These are phyloP conservation scores for Penicillium sp. DNA, from an alignment of 2,329 filamentous ascomycete species.

Conservation along the genomic window DNA sequence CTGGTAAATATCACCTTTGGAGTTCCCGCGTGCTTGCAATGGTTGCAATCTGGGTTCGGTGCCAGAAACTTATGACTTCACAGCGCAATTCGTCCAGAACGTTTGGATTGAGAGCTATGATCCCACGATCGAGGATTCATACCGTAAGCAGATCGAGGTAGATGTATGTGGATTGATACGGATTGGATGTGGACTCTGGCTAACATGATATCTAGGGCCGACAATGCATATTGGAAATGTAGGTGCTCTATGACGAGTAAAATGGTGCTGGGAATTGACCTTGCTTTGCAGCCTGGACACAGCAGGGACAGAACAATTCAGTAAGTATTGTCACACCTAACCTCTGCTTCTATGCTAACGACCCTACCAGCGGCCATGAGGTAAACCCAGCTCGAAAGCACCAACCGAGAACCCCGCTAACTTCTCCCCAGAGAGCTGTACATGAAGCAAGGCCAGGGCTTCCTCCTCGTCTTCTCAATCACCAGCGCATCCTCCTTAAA, in stretches of 20 bases:
- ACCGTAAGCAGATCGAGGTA: slow-evolving; percentile 81
- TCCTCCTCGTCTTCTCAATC: slow-evolving; percentile 88
- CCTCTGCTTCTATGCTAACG: slow-evolving; percentile 16
- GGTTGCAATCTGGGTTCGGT: not conserved
- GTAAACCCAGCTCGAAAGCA: slow-evolving; percentile 35
- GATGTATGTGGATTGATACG: slow-evolving; percentile 60
- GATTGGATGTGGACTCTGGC: not conserved
- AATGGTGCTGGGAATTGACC: not conserved
- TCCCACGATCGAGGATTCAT: slow-evolving; percentile 83
- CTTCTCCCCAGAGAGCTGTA: slow-evolving; percentile 62
- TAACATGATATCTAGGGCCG: slow-evolving; percentile 58
- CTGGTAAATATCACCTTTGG: slow-evolving; percentile 53
- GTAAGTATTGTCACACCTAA: slow-evolving; percentile 49
- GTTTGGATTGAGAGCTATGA: slow-evolving; percentile 92
- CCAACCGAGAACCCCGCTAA: slow-evolving; percentile 16
- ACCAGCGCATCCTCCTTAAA: slow-evolving; percentile 77
- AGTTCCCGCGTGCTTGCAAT: not conserved
- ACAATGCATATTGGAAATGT: slow-evolving; percentile 87
- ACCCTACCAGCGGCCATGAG: slow-evolving; percentile 51
- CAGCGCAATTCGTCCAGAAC: slow-evolving; percentile 89
- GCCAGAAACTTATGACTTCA: slow-evolving; percentile 18
- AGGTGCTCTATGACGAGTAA: slow-evolving; percentile 35
- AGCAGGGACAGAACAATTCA: slow-evolving; percentile 88
- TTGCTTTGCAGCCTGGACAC: slow-evolving; percentile 65
- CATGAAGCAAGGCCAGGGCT: slow-evolving; percentile 91